A percentile compares a stretch with the other conserved stretches of the same genome.
These are phyloP conservation scores for Excoecaria cochinchinensis DNA, from an alignment of 345 rosid species.

Conservation along the genomic window DNA sequence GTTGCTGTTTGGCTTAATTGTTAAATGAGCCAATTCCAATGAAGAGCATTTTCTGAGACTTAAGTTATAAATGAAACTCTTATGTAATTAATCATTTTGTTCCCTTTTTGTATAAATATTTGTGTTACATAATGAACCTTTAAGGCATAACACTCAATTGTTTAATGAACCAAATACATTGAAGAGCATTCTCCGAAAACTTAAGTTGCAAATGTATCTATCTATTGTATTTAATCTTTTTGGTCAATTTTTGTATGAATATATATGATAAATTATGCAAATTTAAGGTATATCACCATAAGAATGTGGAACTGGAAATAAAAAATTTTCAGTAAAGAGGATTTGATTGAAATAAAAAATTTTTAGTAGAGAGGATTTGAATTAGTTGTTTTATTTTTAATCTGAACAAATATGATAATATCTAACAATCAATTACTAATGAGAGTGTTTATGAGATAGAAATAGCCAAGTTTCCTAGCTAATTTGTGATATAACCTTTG, in stretches of 20 bases:
- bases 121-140: not conserved
- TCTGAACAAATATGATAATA: too few relatives aligned
- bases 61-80: not conserved
- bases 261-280: not conserved
- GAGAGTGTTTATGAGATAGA: not conserved
- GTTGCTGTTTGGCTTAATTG: not conserved
- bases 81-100: not conserved
- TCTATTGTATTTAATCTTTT: not conserved
- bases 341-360: not conserved
- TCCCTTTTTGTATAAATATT: not conserved
- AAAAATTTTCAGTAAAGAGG: not conserved
- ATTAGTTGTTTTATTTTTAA: too few relatives aligned
- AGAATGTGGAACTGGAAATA: not conserved
- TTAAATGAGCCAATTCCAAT: not conserved
- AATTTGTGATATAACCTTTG: not conserved
- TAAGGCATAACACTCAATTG: not conserved
- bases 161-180: not conserved
- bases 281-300: not conserved
- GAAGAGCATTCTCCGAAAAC: not conserved
- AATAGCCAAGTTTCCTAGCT: not conserved
- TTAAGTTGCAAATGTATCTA: not conserved
- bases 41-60: not conserved
- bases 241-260: not conserved
- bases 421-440: not conserved
- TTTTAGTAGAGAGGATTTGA: not conserved